phyloP scores from a whole-genome alignment of 139 green algal genomes.

The Choricystis sp. region DNA sequence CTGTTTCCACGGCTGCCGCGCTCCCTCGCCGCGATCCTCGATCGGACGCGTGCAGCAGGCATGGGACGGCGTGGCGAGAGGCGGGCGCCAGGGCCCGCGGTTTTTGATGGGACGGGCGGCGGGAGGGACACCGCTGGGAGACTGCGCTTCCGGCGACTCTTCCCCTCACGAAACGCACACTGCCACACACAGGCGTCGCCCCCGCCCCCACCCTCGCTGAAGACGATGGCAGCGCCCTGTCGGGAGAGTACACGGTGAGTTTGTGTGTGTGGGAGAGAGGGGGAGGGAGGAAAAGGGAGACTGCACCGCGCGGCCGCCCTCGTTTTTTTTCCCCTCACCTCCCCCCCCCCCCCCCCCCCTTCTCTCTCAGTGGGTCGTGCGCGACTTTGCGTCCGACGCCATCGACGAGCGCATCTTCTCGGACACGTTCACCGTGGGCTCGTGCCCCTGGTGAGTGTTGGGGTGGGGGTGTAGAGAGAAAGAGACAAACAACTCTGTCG shows the following conservation, averaged over 20 bases:
- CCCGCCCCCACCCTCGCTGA: not conserved
- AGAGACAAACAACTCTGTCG: not conserved
- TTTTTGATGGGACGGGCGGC: too few relatives aligned
- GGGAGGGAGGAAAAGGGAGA: not conserved
- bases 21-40: not conserved
- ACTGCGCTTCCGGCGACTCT: not conserved
- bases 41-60: not conserved
- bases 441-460: not conserved
- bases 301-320: not conserved
- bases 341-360: not conserved
- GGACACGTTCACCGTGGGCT: not conserved
- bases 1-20: not conserved
- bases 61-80: not conserved
- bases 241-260: constrained; percentile 10
- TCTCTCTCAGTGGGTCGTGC: constrained; percentile 11
- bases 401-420: not conserved
- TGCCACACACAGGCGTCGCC: not conserved
- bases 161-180: not conserved
- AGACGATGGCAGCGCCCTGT: not conserved
- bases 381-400: constrained; percentile 1
- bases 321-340: not conserved
- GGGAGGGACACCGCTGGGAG: too few relatives aligned
- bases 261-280: not conserved
- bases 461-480: not conserved
- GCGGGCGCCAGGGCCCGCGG: too few relatives aligned